Conservation (phyloP, 495 filamentous ascomycete species). For the Aspergillus asperescens region DNA sequence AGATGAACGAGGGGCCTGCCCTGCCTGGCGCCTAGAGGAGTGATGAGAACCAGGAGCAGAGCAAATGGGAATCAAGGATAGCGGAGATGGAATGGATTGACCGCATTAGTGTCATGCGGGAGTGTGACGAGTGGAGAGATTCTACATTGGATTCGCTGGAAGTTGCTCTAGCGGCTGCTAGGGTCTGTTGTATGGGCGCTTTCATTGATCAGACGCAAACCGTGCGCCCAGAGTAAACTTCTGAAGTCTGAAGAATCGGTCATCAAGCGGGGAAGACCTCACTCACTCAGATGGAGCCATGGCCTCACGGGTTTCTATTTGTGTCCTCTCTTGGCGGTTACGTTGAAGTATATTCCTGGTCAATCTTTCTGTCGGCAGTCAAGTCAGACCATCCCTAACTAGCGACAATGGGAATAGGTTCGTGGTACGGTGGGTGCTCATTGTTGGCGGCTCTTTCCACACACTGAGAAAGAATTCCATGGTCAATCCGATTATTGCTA, state of each 20-base stretch:
- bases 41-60: neutral
- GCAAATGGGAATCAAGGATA: conserved; percentile 7
- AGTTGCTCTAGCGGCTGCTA: conserved; percentile 20
- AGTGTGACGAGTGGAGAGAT: conserved; percentile 20
- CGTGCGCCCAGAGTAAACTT: conserved; percentile 8
- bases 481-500: neutral
- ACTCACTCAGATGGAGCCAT: neutral
- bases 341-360: neutral
- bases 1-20: conserved; percentile 5
- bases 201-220: conserved; percentile 15
- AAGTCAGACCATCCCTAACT: neutral
- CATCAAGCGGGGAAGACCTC: neutral
- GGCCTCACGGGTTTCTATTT: conserved; percentile 10
- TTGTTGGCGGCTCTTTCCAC: neutral
- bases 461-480: neutral
- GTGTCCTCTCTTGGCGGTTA: neutral
- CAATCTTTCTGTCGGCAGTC: neutral
- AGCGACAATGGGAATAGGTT: neutral
- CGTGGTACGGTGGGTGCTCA: neutral
- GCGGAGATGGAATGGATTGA: conserved; percentile 4
- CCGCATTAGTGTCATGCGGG: conserved; percentile 14
- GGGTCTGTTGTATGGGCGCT: conserved; percentile 2
- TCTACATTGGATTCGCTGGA: conserved; percentile 23
- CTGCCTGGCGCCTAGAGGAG: conserved; percentile 15
- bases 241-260: conserved; percentile 14